phyloP scores from a whole-genome alignment of 192 early-diverging fungal genomes.

The Backusella parvicylindrica region DNA sequence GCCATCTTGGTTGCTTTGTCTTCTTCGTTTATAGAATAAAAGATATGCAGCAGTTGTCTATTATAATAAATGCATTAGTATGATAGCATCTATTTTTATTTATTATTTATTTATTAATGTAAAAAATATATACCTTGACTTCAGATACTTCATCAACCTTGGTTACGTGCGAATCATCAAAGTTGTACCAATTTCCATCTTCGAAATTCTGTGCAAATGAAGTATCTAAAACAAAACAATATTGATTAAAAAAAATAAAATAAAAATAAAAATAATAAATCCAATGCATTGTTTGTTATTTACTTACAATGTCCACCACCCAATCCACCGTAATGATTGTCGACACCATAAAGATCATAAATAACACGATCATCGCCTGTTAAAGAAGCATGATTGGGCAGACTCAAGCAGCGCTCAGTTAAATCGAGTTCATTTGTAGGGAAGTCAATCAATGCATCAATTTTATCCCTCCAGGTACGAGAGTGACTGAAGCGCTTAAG shows the following conservation, averaged over 20 bases:
- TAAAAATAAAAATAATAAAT: not conserved
- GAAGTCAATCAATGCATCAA: constrained; percentile 70
- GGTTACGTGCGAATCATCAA: constrained; percentile 71
- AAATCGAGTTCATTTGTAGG: constrained; percentile 65
- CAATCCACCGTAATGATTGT: constrained; percentile 81
- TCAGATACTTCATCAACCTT: constrained; percentile 18
- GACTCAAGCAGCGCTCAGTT: constrained; percentile 40
- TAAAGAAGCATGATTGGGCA: not conserved
- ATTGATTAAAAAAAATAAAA: not conserved
- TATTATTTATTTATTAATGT: no score
- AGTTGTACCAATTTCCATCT: constrained; percentile 74
- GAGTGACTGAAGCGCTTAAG: constrained; percentile 78
- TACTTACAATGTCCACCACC: constrained; percentile 74
- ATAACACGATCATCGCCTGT: constrained; percentile 28
- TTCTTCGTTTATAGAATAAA: constrained; percentile 57
- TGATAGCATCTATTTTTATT: no score
- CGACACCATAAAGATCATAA: constrained; percentile 76
- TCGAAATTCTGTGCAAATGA: constrained; percentile 70
- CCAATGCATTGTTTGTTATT: not conserved
- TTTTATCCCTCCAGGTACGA: constrained; percentile 66
- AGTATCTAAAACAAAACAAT: constrained; percentile 46
- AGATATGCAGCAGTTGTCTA: constrained; percentile 59
- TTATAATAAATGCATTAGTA: not conserved
- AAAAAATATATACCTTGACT: constrained; percentile 27
- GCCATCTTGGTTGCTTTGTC: not conserved